Conservation (phyloP, 495 filamentous ascomycete genomes). For the Penicillium bialowiezense region DNA sequence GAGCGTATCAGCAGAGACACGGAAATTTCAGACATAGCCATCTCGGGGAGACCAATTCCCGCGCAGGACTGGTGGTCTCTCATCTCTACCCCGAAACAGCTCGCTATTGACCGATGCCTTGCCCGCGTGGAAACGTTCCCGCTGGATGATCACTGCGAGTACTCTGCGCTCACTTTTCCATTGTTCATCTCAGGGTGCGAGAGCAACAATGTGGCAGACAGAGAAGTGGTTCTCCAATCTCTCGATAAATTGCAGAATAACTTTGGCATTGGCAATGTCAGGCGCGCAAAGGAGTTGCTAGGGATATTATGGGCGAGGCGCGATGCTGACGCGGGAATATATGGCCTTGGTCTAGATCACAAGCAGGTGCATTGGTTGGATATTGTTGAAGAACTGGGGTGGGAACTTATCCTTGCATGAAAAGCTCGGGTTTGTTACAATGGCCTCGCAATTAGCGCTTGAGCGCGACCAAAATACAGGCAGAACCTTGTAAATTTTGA, state of each 20-base stretch:
- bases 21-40: too few species aligned
- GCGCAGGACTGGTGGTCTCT: constrained; percentile 8
- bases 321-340: constrained; percentile 8
- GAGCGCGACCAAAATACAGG: too few species aligned
- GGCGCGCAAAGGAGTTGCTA: constrained; percentile 40
- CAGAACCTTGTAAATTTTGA: too few species aligned
- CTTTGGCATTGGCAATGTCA: constrained; percentile 44
- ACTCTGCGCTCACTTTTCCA: constrained; percentile 44
- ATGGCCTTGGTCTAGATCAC: not conserved
- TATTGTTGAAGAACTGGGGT: constrained; percentile 37
- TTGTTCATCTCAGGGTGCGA: constrained; percentile 43
- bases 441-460: too few species aligned
- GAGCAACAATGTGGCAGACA: constrained; percentile 21
- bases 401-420: constrained; percentile 42
- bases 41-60: not conserved
- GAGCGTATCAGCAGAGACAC: constrained; percentile 23
- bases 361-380: constrained; percentile 37
- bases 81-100: constrained; percentile 29
- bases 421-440: too few species aligned
- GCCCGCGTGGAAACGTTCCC: constrained; percentile 25
- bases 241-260: constrained; percentile 33
- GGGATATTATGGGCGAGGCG: constrained; percentile 31
- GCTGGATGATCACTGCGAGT: constrained; percentile 40
- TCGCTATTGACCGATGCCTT: constrained; percentile 31
- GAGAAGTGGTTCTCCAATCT: constrained; percentile 27